These are phyloP conservation scores for Linum usitatissimum DNA, from an alignment of 345 rosid genomes.

Conservation along the genomic window DNA sequence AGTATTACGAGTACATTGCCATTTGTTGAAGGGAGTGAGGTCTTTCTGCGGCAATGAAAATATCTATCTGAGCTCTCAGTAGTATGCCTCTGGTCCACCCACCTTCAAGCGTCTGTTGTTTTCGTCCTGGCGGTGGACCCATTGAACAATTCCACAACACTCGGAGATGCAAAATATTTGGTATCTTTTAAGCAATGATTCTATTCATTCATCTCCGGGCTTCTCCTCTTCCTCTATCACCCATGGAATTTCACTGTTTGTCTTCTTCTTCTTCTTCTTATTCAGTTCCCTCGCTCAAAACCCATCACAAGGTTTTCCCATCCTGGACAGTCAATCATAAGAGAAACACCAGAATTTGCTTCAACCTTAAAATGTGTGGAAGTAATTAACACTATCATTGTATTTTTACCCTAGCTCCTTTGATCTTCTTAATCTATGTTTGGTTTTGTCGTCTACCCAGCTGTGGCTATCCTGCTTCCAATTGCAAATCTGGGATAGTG, in stretches of 20 bases:
- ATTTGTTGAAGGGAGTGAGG: no score
- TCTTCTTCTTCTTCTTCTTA: constrained; percentile 10
- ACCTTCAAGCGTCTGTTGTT: no score
- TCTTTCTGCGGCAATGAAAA: no score
- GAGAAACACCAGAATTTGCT: not conserved
- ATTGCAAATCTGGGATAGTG: constrained; percentile 21
- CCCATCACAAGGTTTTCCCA: constrained; percentile 4
- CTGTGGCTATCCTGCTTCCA: constrained; percentile 9
- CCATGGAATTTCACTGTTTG: constrained; percentile 13
- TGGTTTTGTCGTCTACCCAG: constrained; percentile 10
- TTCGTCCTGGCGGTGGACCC: no score
- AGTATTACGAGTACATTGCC: no score
- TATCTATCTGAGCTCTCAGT: no score
- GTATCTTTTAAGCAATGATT: constrained; percentile 10
- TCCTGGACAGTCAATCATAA: constrained; percentile 2
- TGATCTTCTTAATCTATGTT: not conserved
- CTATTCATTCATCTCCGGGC: constrained; percentile 13
- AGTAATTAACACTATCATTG: not conserved
- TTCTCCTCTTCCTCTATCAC: not conserved
- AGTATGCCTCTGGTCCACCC: no score
- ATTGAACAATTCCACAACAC: no score
- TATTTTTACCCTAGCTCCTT: not conserved
- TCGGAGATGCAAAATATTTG: constrained; percentile 19
- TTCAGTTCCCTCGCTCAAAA: constrained; percentile 3
- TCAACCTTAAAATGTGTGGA: constrained; percentile 21